These are phyloP conservation scores for Neurospora sp. DNA, from an alignment of 495 filamentous ascomycete genomes.

Conservation along the genomic window DNA sequence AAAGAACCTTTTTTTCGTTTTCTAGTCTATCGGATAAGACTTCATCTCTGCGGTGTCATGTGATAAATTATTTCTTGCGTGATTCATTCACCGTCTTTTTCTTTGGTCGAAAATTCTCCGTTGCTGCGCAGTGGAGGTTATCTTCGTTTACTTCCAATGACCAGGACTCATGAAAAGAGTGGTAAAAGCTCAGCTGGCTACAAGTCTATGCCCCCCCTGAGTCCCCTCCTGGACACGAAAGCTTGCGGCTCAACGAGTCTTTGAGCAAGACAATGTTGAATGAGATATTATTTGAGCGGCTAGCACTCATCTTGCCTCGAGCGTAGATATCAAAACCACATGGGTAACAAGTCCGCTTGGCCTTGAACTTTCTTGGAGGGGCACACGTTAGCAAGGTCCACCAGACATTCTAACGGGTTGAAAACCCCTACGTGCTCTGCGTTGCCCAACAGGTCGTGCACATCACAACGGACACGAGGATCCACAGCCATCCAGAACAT, in stretches of 20 bases:
- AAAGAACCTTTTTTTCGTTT: background rate
- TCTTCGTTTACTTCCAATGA: background rate
- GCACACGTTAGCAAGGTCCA: background rate
- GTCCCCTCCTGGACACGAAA: background rate
- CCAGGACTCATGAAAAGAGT: background rate
- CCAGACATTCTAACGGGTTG: background rate
- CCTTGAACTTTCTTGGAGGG: background rate
- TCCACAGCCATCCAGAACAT: background rate
- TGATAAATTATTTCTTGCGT: background rate
- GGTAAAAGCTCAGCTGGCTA: background rate
- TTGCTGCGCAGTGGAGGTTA: background rate
- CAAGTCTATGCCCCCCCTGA: background rate
- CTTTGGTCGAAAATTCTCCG: background rate
- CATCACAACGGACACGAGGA: background rate
- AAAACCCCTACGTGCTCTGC: background rate
- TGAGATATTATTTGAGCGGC: background rate
- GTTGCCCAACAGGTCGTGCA: background rate
- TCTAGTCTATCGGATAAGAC: background rate
- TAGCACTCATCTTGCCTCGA: background rate
- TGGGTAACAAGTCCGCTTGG: background rate
- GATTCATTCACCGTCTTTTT: background rate
- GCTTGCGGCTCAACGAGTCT: background rate
- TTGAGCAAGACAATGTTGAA: background rate
- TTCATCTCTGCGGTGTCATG: background rate
- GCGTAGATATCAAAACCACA: background rate